These are phyloP conservation scores for Arabidopsis thaliana DNA, from an alignment of 345 rosid genomes.

Conservation along the genomic window TAIR10.1 NC_003075.7:7340001-7340500, in stretches of 20 bases:
- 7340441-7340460: slow-evolving; percentile 83
- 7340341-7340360: background rate
- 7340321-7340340: background rate
- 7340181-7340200: background rate
- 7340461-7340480: slow-evolving; percentile 83
- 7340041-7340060: background rate
- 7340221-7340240: background rate
- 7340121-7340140: background rate
- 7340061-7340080: background rate
- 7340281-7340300: background rate
- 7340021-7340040: slow-evolving; percentile 1
- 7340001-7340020: background rate
- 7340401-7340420: slow-evolving; percentile 93
- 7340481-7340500: slow-evolving; percentile 76
- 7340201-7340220: background rate
- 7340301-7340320: background rate
- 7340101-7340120: background rate
- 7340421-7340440: slow-evolving; percentile 94
- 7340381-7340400: slow-evolving; percentile 7
- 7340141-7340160: background rate
- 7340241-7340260: background rate
- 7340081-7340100: background rate
- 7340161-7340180: background rate
- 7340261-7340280: background rate
- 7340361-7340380: background rate